A percentile compares a stretch with the other conserved stretches of the same genome.
Conservation (phyloP, 2,329 filamentous ascomycete genomes). For the Albifimbria verrucaria region DNA sequence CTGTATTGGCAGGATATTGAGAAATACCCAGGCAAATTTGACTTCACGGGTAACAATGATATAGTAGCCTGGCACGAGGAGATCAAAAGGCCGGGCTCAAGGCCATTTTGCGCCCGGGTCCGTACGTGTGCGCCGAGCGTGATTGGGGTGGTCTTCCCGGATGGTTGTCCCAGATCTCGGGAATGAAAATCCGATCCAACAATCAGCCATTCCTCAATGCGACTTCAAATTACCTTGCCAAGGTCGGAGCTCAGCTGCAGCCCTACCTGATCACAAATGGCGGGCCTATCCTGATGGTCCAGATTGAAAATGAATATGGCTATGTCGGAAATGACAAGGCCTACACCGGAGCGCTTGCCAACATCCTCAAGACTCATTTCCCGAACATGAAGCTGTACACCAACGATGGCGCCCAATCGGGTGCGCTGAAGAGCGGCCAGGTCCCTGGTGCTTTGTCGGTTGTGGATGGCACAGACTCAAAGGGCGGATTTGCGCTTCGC, state of each 20-base stretch:
- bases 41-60: background rate
- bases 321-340: slow-evolving; percentile 37
- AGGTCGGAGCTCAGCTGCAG: slow-evolving; percentile 30
- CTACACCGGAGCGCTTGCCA: slow-evolving; percentile 36
- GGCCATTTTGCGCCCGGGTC: slow-evolving; percentile 34
- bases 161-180: slow-evolving; percentile 38
- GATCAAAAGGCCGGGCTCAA: background rate
- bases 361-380: slow-evolving; percentile 37
- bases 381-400: slow-evolving; percentile 40
- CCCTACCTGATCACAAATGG: slow-evolving; percentile 35
- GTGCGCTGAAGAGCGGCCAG: slow-evolving; percentile 36
- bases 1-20: slow-evolving; percentile 46
- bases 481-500: slow-evolving; percentile 19
- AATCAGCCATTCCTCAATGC: slow-evolving; percentile 34
- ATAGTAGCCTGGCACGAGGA: background rate
- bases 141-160: slow-evolving; percentile 45
- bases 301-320: slow-evolving; percentile 49
- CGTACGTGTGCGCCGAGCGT: slow-evolving; percentile 43
- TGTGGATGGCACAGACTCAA: slow-evolving; percentile 39
- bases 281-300: slow-evolving; percentile 44
- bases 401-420: slow-evolving; percentile 37
- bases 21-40: slow-evolving; percentile 30
- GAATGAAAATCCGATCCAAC: slow-evolving; percentile 34
- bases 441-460: slow-evolving; percentile 40
- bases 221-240: slow-evolving; percentile 31